phyloP scores from a whole-genome alignment of 139 green algal genomes.

The Chlorella sp. region DNA sequence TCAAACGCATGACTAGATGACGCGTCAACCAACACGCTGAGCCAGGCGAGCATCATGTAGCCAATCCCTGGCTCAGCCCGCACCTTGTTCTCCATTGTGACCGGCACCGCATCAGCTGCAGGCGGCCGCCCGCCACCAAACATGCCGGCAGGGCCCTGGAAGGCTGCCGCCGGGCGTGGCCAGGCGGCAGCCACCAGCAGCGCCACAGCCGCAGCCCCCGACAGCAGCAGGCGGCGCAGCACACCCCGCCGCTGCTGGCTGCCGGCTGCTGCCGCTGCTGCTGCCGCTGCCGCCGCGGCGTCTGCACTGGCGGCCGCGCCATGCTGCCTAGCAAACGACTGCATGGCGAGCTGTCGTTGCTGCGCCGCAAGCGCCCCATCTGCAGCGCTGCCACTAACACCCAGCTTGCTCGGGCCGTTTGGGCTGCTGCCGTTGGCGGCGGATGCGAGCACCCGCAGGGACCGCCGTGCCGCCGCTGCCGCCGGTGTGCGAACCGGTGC shows the following conservation, averaged over 20 bases:
- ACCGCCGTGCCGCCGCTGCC: not conserved
- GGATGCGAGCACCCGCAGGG: not conserved
- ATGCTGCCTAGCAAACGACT: not conserved
- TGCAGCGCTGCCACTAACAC: not conserved
- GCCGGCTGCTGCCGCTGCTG: not conserved
- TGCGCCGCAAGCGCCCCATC: not conserved
- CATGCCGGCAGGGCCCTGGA: not conserved
- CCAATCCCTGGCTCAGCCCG: not conserved
- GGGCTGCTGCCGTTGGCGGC: not conserved
- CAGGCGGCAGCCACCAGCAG: not conserved
- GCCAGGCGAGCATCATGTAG: not conserved
- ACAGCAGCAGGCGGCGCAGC: not conserved
- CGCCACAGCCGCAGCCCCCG: not conserved
- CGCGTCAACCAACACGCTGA: not conserved
- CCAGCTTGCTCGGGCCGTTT: not conserved
- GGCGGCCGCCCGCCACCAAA: not conserved
- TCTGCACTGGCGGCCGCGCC: not conserved
- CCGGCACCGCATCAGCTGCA: not conserved
- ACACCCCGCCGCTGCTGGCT: too few species aligned
- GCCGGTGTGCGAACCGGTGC: not conserved
- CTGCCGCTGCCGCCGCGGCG: not conserved
- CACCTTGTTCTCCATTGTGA: constrained; percentile 46
- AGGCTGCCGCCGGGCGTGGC: constrained; percentile 9
- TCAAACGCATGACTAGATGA: too few species aligned
- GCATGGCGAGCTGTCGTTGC: not conserved